A percentile compares a stretch with the other conserved stretches of the same genome.
Evolutionary conservation across 2,329 filamentous ascomycete species (phyloP).

Genomic region (Trichoderma oligosporum): DNA sequence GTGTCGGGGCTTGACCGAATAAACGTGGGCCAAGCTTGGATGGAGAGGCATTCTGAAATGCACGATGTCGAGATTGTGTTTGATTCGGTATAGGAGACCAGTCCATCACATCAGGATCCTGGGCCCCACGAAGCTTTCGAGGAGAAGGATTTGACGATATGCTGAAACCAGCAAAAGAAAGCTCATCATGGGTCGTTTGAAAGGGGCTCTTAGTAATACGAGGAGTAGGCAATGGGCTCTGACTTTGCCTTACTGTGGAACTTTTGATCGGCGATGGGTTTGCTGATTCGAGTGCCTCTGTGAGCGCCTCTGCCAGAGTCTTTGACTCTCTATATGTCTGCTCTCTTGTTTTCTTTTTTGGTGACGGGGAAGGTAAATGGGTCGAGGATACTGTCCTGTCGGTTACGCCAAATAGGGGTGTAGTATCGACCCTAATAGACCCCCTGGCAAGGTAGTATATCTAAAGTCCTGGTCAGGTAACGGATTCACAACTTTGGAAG

Average conservation of each 20-base stretch:
- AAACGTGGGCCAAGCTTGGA: conserved; percentile 39
- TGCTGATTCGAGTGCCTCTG: conserved; percentile 32
- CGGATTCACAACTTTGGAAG: background rate
- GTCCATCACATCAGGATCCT: conserved; percentile 64
- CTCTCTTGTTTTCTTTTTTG: conserved; percentile 29
- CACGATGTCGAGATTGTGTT: conserved; percentile 46
- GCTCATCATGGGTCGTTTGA: background rate
- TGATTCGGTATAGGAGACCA: conserved; percentile 56
- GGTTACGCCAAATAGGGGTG: conserved; percentile 46
- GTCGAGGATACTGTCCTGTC: conserved; percentile 27
- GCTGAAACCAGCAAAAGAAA: conserved; percentile 17
- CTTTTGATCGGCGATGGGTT: conserved; percentile 18
- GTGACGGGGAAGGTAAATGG: conserved; percentile 25
- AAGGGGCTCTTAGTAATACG: conserved; percentile 2
- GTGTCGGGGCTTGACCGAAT: conserved; percentile 46
- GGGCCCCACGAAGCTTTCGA: conserved; percentile 24
- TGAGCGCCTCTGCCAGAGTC: conserved; percentile 42
- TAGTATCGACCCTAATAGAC: conserved; percentile 54
- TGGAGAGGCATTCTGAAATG: conserved; percentile 47
- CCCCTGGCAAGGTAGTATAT: conserved; percentile 43
- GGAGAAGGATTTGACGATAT: conserved; percentile 23
- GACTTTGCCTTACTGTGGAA: background rate
- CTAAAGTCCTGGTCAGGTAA: conserved; percentile 32
- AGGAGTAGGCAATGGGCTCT: conserved; percentile 4
- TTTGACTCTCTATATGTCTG: conserved; percentile 38